Base-by-base conservation (phyloP, 2,329 filamentous ascomycete species). In the Cytospora mali region DNA sequence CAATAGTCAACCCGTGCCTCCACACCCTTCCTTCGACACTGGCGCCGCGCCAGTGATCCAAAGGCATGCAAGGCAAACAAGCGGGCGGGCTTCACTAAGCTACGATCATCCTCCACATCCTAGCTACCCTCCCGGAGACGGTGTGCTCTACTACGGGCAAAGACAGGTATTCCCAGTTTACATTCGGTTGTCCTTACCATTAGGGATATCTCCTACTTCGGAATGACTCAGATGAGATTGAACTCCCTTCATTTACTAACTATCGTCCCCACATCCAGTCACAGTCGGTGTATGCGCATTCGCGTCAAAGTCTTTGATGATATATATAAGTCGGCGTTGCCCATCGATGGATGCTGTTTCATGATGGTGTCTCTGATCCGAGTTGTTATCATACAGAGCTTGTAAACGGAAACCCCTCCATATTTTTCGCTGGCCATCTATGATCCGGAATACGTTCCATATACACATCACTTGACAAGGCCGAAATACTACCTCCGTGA, bases 181-280 rank as follows among this genome's bases (percentile, higher is more conserved):
- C 50, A 31, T 55, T 62, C 55, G 62, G 54, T n/a, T 64, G 55
- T 39, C 35, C 54, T 54, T 64, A 50, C 59, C 62, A 4, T 64
- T 51, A 58, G 51, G 14, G 42, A 51, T 35, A 48, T 62, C 39
- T 58, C 59, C 62, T 58, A 48, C 55, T 23, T 31, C 59, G 59
- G 42, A 55, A 62, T 62, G 62, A 62, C 59, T 62, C 62, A 64
- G 54, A 57, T 58, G n/a, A 52, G 28, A 49, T 54, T 62, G 27
- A 42, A 52, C 48, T 33, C 39, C 58, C 31, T 48, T 39, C 29
- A 64, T 64, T 52, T 50, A n/a, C 27, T 42, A 58, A 58, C 48
- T 31, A 53, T 29, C 48, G n/a, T 23, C 33, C 50, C 52, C 48
- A 58, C 48, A 33, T 9, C 18, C 21, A 35, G 52, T 49, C 52